Evolutionary conservation across 495 filamentous ascomycete genomes (phyloP).

Genomic region (Parmelia sp.): DNA sequence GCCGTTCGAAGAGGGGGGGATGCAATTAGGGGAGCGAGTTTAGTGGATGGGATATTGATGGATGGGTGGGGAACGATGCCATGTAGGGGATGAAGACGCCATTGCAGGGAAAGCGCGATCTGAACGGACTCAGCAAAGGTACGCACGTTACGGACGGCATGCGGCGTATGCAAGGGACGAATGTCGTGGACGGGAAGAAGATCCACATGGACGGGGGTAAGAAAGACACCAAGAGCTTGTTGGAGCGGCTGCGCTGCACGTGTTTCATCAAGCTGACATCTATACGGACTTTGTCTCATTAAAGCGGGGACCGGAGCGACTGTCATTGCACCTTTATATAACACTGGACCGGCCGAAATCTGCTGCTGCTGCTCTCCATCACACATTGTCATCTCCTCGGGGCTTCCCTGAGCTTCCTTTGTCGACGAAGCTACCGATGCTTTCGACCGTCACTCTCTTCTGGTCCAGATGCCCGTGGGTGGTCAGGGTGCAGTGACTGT

Average conservation of each 20-base stretch:
- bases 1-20: no score
- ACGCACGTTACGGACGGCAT: no score
- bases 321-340: neutral
- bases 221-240: neutral
- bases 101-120: no score
- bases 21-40: no score
- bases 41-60: no score
- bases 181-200: no score
- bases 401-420: neutral
- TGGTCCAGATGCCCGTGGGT: slow-evolving; percentile 3
- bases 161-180: no score
- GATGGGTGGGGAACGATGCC: no score
- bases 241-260: neutral
- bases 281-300: neutral
- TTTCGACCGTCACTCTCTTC: neutral
- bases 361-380: neutral
- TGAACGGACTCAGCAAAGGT: no score
- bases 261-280: neutral
- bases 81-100: no score
- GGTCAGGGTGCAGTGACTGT: neutral
- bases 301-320: neutral
- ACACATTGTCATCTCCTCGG: neutral
- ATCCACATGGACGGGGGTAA: neutral
- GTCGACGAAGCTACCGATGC: neutral
- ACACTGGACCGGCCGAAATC: neutral